Evolutionary conservation across 2,329 filamentous ascomycete species (phyloP).

Genomic region (Stagonosporopsis tanaceti): DNA sequence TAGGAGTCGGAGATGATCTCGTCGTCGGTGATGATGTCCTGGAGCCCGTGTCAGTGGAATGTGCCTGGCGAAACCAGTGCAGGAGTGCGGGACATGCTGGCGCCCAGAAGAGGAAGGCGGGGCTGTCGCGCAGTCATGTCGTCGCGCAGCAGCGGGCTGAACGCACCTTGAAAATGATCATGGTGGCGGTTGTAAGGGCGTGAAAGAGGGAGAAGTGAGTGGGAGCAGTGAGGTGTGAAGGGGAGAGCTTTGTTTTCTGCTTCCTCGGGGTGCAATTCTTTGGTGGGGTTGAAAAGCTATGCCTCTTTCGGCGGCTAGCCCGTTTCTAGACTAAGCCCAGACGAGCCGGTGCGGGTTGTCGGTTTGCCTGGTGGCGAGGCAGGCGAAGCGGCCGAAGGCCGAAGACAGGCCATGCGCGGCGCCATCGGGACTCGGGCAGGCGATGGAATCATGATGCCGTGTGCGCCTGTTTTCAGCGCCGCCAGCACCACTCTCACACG

Average conservation of each 20-base stretch:
- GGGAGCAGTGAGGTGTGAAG: constrained; percentile 9
- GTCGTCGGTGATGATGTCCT: constrained; percentile 91
- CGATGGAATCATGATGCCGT: constrained; percentile 33
- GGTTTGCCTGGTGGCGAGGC: constrained; percentile 12
- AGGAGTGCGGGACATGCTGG: constrained; percentile 23
- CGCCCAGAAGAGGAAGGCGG: constrained; percentile 30
- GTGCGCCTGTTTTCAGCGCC: constrained; percentile 25
- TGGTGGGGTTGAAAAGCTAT: constrained; percentile 17
- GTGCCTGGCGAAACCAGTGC: constrained; percentile 7
- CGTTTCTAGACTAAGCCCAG: constrained; percentile 1
- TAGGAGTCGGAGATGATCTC: constrained; percentile 98
- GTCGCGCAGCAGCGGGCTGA: constrained; percentile 5
- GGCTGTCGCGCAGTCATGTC: constrained; percentile 37
- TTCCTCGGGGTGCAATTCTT: constrained; percentile 23
- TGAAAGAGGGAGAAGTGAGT: constrained; percentile 23
- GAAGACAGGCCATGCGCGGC: constrained; percentile 2
- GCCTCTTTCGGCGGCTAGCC: constrained; percentile 11
- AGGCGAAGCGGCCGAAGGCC: not conserved
- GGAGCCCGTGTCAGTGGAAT: constrained; percentile 31
- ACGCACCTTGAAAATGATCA: constrained; percentile 67
- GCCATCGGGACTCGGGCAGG: constrained; percentile 8
- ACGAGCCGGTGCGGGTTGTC: not conserved
- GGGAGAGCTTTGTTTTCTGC: constrained; percentile 1
- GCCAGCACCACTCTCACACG: constrained; percentile 44
- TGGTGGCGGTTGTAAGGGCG: constrained; percentile 47